phyloP scores from a whole-genome alignment of 2,329 filamentous ascomycete species.

The Fusarium lateritium region DNA sequence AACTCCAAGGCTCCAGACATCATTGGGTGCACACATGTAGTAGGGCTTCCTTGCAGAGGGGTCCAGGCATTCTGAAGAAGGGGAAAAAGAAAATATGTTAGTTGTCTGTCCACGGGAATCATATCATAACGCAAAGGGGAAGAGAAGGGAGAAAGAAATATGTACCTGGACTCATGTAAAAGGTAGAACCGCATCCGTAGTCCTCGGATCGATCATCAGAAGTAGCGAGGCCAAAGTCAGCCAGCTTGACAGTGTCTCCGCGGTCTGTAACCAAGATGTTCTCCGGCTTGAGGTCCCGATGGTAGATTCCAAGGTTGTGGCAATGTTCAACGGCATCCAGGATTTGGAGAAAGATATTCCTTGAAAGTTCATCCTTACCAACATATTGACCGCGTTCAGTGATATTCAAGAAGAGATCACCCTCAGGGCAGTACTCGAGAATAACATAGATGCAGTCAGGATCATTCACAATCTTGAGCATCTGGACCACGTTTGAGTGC shows the following conservation, averaged over 20 bases:
- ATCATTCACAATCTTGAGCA: constrained; percentile 93
- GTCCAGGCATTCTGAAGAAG: constrained; percentile 84
- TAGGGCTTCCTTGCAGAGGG: constrained; percentile 80
- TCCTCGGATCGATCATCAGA: constrained; percentile 87
- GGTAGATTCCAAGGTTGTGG: constrained; percentile 94
- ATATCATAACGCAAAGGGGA: constrained; percentile 13
- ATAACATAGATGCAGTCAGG: constrained; percentile 95
- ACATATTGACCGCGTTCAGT: constrained; percentile 95
- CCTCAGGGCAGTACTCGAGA: constrained; percentile 96
- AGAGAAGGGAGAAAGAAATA: constrained; percentile 34
- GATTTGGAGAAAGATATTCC: constrained; percentile 92
- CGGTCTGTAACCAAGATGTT: constrained; percentile 94
- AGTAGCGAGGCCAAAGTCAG: constrained; percentile 96
- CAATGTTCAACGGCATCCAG: constrained; percentile 97
- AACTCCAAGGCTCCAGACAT: constrained; percentile 98
- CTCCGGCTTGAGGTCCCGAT: constrained; percentile 97
- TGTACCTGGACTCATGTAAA: constrained; percentile 99
- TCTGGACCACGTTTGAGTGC: constrained; percentile 93
- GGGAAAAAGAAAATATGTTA: constrained; percentile 47
- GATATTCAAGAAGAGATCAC: constrained; percentile 97
- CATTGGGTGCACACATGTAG: constrained; percentile 94
- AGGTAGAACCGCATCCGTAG: constrained; percentile 97
- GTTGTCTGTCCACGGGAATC: constrained; percentile 39
- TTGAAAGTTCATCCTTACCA: constrained; percentile 90
- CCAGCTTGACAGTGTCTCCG: constrained; percentile 92